These are phyloP conservation scores for Rhypophila decipiens DNA, from an alignment of 495 filamentous ascomycete species.

Conservation along the genomic window DNA sequence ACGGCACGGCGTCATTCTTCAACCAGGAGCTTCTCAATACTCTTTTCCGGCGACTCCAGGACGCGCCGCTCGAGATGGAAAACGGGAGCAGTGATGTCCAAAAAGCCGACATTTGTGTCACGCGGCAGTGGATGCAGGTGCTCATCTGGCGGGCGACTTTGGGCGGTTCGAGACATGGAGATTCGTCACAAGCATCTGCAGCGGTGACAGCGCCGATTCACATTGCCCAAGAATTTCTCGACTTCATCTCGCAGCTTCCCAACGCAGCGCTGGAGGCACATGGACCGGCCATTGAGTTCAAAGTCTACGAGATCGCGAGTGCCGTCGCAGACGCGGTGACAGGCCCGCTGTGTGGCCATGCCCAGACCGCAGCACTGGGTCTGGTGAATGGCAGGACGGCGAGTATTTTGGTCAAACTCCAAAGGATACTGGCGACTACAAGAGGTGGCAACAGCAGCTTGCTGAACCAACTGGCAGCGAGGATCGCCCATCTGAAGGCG, in stretches of 20 bases:
- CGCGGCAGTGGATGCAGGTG: constrained; percentile 44
- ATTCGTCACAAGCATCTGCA: neutral
- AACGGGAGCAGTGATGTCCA: constrained; percentile 33
- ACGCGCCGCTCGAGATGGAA: constrained; percentile 19
- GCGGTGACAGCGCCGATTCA: constrained; percentile 30
- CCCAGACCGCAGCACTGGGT: constrained; percentile 4
- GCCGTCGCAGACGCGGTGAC: constrained; percentile 39
- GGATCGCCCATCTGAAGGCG: constrained; percentile 18
- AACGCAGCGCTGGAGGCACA: constrained; percentile 15
- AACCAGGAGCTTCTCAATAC: constrained; percentile 20
- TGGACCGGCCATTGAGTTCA: constrained; percentile 30
- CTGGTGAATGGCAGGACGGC: constrained; percentile 15
- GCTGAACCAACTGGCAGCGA: constrained; percentile 20
- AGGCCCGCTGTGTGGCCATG: constrained; percentile 12
- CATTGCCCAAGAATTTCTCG: constrained; percentile 37
- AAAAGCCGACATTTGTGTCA: constrained; percentile 41
- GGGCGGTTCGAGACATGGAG: constrained; percentile 4
- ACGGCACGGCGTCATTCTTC: constrained; percentile 4
- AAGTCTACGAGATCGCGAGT: constrained; percentile 42
- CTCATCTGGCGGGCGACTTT: constrained; percentile 37
- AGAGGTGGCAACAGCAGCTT: constrained; percentile 30
- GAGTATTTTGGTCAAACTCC: constrained; percentile 26
- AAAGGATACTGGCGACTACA: constrained; percentile 27
- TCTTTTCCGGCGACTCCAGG: constrained; percentile 31
- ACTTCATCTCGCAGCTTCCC: constrained; percentile 33